phyloP scores from a whole-genome alignment of 73 alveolate species.

The Effrenium voratum region DNA sequence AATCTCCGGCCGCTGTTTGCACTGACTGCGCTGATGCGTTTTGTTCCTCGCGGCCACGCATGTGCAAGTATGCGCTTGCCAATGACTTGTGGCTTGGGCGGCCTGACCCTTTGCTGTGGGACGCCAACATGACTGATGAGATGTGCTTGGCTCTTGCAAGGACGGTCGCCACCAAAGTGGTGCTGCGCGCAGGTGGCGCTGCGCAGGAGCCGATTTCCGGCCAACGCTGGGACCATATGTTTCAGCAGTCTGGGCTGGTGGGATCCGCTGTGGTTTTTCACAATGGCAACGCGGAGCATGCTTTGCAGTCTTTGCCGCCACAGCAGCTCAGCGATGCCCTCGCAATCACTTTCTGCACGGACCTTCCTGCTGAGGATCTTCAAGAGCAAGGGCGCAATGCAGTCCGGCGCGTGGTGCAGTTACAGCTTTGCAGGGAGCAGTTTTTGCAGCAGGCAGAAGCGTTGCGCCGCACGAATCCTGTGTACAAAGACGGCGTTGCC shows the following conservation, averaged over 20 bases:
- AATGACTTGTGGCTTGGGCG: conserved; percentile 49
- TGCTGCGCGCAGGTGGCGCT: neutral
- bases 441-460: conserved; percentile 20
- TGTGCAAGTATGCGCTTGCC: conserved; percentile 46
- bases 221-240: neutral
- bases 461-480: neutral
- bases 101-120: conserved; percentile 27
- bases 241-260: neutral
- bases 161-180: conserved; percentile 23
- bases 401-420: neutral
- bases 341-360: neutral
- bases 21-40: neutral
- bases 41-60: neutral
- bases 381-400: neutral
- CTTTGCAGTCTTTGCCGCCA: neutral
- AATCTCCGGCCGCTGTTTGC: neutral
- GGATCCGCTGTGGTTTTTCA: conserved; percentile 31
- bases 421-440: neutral
- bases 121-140: neutral
- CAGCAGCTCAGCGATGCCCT: neutral
- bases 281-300: conserved; percentile 33
- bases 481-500: neutral
- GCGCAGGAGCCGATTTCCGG: neutral
- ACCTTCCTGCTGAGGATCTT: neutral
- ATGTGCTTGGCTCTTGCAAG: conserved; percentile 18